Percentiles rank a stretch among this genome's conserved stretches.
Evolutionary conservation across 2,329 filamentous ascomycete genomes (phyloP).

Genomic region (Blumeria graminis): DNA sequence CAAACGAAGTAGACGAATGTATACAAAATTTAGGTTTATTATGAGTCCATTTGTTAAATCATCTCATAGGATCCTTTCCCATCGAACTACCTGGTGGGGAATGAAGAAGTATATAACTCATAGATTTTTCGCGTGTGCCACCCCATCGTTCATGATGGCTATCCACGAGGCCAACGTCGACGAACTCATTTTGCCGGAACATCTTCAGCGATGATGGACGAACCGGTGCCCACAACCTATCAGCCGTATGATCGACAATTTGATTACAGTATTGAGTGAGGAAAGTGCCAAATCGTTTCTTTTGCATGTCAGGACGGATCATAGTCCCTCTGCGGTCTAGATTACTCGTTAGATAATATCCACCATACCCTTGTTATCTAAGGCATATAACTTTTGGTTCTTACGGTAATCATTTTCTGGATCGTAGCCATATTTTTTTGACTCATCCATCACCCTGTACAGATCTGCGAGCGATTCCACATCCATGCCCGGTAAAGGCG

Average conservation of each 20-base stretch:
- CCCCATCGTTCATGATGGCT: constrained; percentile 1
- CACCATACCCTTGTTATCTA: not conserved
- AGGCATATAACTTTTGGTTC: not conserved
- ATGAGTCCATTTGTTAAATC: no score
- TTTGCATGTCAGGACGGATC: constrained; percentile 1
- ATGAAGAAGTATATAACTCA: not conserved
- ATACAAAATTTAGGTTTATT: no score
- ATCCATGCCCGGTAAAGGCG: constrained; percentile 4
- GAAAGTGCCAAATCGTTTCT: constrained; percentile 1
- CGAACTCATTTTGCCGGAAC: not conserved
- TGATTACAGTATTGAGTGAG: constrained; percentile 1
- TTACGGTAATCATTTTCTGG: constrained; percentile 8
- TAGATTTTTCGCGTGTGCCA: constrained; percentile 1
- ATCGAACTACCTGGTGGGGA: not conserved
- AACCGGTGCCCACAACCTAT: constrained; percentile 1
- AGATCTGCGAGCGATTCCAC: constrained; percentile 4
- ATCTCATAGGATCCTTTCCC: no score
- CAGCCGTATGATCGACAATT: not conserved
- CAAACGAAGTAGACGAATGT: no score
- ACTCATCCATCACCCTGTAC: constrained; percentile 1
- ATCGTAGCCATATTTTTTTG: constrained; percentile 7
- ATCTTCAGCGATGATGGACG: not conserved
- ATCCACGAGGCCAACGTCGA: not conserved
- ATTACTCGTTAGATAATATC: no score
- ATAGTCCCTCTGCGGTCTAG: constrained; percentile 1